Evolutionary conservation across 768 basidiomycete species (phyloP), one percentile per base, ranked within the genome.

Genomic region (Lepiota brunneoincarnata): DNA sequence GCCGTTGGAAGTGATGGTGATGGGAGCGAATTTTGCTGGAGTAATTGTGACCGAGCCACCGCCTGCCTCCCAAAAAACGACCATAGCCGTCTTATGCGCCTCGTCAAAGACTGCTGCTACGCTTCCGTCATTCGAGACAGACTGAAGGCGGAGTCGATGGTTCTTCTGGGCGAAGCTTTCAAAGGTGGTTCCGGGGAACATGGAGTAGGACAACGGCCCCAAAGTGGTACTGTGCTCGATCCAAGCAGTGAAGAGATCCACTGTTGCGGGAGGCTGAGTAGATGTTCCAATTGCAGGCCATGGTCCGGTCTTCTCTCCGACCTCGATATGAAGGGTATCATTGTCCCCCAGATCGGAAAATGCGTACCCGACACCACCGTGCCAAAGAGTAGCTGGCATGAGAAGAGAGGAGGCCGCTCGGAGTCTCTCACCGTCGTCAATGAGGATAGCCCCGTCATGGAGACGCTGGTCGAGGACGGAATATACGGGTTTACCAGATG

Each of bases 401-500:
- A 44, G 61, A 2, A 66, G 64, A 20, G 54, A 58, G 3, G 61
- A 44, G 44, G 56, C 12, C 14, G 55, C 46, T 38, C 56, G 50
- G 26, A 57, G 51, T 36, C 49, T 36, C 28, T 61, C 28, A 7
- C 46, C 14, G 11, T 73, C 73, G 59, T 84, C 67, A 18, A 84
- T 66, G 39, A 74, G 64, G 18, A 86, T 69, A 2, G 57, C 15
- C 5, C 76, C 80, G 21, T 58, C 64, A 43, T 71, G 74, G 3
- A 72, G 77, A 54, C 78, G 77, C 63, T 89, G 86, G 64, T 90
- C 87, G 20, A 90, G 78, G 43, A 89, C 84, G 21, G 82, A 80
- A 64, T 79, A 75, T 12, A 88, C 75, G 2, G 81, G 72, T 2
- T 77, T 74, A 46, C 62, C 65, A 31, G 72, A 72, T 4, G 68